Percentiles rank a stretch among this genome's conserved stretches.
phyloP scores from a whole-genome alignment of 140 eudicot species.

The Cichorium intybus region DNA sequence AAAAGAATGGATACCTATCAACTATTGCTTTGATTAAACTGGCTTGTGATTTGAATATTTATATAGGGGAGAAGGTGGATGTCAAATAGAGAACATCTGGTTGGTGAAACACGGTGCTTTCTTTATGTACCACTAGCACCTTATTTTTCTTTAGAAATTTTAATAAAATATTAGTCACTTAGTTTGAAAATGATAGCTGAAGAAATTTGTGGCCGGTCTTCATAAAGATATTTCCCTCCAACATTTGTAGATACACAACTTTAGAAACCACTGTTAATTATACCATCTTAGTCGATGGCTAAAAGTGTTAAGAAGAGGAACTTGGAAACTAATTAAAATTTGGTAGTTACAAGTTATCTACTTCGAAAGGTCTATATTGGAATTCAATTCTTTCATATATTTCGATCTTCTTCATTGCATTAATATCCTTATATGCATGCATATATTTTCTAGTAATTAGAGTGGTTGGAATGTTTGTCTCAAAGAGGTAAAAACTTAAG shows the following conservation, averaged over 20 bases:
- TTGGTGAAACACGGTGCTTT: conserved; percentile 52
- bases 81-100: conserved; percentile 28
- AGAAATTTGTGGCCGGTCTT: not conserved
- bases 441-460: conserved; percentile 11
- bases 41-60: conserved; percentile 31
- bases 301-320: not conserved
- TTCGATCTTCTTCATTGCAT: conserved; percentile 3
- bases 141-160: conserved; percentile 40
- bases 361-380: not conserved
- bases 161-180: conserved; percentile 25
- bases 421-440: conserved; percentile 13
- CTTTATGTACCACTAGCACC: conserved; percentile 38
- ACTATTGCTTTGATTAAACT: conserved; percentile 3
- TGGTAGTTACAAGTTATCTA: not conserved
- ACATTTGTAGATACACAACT: not conserved
- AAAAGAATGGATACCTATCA: conserved; percentile 11
- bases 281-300: conserved; percentile 3
- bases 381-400: not conserved
- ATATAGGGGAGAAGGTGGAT: conserved; percentile 35
- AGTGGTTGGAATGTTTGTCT: conserved; percentile 62
- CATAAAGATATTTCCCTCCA: not conserved
- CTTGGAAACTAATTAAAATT: not conserved
- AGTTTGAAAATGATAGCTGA: conserved; percentile 46
- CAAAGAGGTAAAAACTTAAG: conserved; percentile 54
- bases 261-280: not conserved